Base-by-base conservation (phyloP, 805 yeast genomes). In the Pichia rugopelliculosa region DNA sequence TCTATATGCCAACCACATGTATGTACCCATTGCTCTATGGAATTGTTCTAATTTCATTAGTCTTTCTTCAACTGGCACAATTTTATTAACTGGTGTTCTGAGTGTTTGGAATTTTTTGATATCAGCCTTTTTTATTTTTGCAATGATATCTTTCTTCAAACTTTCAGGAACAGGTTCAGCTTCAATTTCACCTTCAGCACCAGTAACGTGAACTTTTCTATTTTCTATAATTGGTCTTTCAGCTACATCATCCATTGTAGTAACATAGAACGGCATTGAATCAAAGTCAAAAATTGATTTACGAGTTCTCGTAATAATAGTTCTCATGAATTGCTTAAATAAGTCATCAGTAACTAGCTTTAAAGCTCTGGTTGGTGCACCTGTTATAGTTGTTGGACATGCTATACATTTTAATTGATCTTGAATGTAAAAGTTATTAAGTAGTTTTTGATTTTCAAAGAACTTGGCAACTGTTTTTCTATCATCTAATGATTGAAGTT, bases 1-100 rank as follows among this genome's bases (percentile, higher is more conserved):
- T 58, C 97, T 71, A 61, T 87, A 90, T 46, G 86, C 75, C 52
- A 91, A 70, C 99, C 99, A 91, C 59, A 87, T 69, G 59, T 79
- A 91, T 7, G 86, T 66, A 55, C 81, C 74, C 17, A 87, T 72
- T 40, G 77, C 67, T 53, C 79, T 79, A 66, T 89, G 95, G 49
- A 84, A 67, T 6, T 74, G 73, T 60, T 89, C 97, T 20, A 82
- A 65, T 27, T 61, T 59, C 52, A 56, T 58, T 38, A 67, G 54
- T 36, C 66, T 51, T 34, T 59, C 65, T 46, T 61, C 65, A 18
- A 60, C 55, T 9, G 65, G 64, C 21, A 52, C 51, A n/a, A 51
- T 41, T 10, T 49, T 44, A n/a, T 51, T 53, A 10, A 60, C 56
- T 20, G 46, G 53, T 2, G 50, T 48, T 36, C 49, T 54, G 13